Conservation (phyloP, 352 stramenopile species). For the Pythium angustatum region DNA sequence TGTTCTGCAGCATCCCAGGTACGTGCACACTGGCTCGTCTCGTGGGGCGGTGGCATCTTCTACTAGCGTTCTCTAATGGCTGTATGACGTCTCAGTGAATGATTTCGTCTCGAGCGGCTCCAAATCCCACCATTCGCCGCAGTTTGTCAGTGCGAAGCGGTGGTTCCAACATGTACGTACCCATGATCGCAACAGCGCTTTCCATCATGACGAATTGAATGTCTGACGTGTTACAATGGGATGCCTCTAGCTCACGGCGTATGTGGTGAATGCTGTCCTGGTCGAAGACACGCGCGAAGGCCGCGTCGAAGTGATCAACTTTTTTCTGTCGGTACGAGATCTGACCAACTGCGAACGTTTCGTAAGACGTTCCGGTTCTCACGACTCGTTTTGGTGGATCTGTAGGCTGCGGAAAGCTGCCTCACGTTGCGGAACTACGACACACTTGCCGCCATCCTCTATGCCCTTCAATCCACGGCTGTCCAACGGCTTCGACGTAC, state of each 20-base stretch:
- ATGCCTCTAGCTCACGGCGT: slow-evolving; percentile 60
- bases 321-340: slow-evolving; percentile 66
- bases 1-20: slow-evolving; percentile 84
- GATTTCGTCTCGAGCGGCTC: slow-evolving; percentile 64
- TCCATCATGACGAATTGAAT: too few species aligned
- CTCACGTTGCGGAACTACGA: slow-evolving; percentile 82
- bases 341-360: background rate
- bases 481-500: slow-evolving; percentile 77
- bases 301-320: slow-evolving; percentile 69
- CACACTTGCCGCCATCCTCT: slow-evolving; percentile 81
- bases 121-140: slow-evolving; percentile 50
- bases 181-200: too few species aligned
- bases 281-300: slow-evolving; percentile 66
- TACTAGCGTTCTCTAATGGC: background rate
- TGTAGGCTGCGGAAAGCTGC: slow-evolving; percentile 67
- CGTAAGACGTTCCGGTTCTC: background rate
- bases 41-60: background rate
- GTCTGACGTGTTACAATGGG: background rate
- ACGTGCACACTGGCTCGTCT: background rate
- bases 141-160: slow-evolving; percentile 67
- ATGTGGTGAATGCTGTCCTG: slow-evolving; percentile 81
- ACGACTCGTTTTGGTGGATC: background rate
- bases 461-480: slow-evolving; percentile 85
- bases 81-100: slow-evolving; percentile 42
- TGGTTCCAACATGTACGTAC: slow-evolving; percentile 85